phyloP scores from a whole-genome alignment of 129 eudicot genomes.

The Escallonia rubra region DNA sequence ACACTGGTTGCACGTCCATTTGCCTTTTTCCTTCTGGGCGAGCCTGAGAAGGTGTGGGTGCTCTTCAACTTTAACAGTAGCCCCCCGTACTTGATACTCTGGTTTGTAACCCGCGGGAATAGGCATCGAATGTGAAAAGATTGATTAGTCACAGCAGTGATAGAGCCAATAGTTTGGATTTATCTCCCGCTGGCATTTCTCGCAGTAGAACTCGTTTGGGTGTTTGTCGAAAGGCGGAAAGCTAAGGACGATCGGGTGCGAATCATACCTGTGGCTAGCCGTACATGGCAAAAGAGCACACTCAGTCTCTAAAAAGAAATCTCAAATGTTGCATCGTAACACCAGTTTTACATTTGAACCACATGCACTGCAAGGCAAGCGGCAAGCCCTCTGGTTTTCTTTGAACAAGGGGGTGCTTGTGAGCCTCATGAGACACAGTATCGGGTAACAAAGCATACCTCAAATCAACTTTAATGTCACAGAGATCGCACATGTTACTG shows the following conservation, averaged over 20 bases:
- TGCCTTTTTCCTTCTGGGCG: no score
- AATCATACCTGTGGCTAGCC: conserved; percentile 2
- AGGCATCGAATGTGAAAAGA: conserved; percentile 1
- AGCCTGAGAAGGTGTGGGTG: background rate
- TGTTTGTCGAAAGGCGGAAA: conserved; percentile 4
- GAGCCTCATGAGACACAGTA: background rate
- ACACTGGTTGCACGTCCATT: no score
- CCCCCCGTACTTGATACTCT: conserved; percentile 8
- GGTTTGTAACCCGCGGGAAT: background rate
- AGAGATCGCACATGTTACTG: background rate
- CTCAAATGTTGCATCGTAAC: background rate
- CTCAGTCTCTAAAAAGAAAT: background rate
- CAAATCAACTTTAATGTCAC: background rate
- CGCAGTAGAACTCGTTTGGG: background rate
- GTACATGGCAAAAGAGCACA: conserved; percentile 4
- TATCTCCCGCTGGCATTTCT: background rate
- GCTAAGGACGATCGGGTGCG: background rate
- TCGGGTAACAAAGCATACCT: background rate
- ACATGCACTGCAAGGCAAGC: background rate
- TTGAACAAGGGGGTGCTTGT: conserved; percentile 1
- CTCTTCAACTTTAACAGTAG: background rate
- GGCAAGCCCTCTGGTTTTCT: background rate
- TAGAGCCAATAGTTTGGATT: conserved; percentile 11
- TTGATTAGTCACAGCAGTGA: conserved; percentile 1
- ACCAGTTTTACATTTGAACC: background rate